phyloP scores from a whole-genome alignment of 2,329 filamentous ascomycete species.

The Chrysosporium queenslandicum region DNA sequence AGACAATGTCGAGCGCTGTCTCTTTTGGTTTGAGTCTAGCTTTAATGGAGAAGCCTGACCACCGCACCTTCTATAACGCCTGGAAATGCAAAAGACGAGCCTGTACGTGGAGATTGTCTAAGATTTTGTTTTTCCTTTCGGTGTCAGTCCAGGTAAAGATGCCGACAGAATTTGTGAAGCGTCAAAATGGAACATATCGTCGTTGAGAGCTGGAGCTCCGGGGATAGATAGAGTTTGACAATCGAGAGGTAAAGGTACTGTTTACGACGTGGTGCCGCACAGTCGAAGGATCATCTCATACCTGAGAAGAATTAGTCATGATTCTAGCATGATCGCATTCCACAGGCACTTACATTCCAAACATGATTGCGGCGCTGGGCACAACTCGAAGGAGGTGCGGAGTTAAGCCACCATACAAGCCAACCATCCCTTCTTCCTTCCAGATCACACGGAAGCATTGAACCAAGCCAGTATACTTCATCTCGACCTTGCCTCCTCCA shows the following conservation, averaged over 20 bases:
- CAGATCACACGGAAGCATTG: constrained; percentile 84
- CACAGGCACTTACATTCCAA: constrained; percentile 43
- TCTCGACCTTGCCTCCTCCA: constrained; percentile 47
- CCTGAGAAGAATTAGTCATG: constrained; percentile 3
- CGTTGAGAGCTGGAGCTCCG: background rate
- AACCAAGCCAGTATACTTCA: constrained; percentile 78
- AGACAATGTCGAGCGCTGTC: background rate
- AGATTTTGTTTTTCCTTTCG: background rate
- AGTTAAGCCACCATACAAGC: constrained; percentile 81
- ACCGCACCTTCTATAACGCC: constrained; percentile 1
- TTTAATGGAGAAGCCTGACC: background rate
- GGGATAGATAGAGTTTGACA: background rate
- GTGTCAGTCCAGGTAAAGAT: too few relatives aligned
- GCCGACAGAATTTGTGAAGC: constrained; percentile 7
- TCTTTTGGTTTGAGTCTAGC: background rate
- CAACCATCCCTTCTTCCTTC: constrained; percentile 77
- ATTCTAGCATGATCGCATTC: background rate
- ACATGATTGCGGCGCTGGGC: constrained; percentile 90
- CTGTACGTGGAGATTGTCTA: constrained; percentile 4
- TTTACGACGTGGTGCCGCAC: constrained; percentile 24
- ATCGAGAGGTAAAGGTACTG: background rate
- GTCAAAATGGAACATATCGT: background rate
- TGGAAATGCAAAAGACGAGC: constrained; percentile 7
- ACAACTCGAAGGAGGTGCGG: constrained; percentile 86
- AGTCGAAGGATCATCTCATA: constrained; percentile 16